Conservation (phyloP, 2,329 filamentous ascomycete species). For the Cladosporium sp. region DNA sequence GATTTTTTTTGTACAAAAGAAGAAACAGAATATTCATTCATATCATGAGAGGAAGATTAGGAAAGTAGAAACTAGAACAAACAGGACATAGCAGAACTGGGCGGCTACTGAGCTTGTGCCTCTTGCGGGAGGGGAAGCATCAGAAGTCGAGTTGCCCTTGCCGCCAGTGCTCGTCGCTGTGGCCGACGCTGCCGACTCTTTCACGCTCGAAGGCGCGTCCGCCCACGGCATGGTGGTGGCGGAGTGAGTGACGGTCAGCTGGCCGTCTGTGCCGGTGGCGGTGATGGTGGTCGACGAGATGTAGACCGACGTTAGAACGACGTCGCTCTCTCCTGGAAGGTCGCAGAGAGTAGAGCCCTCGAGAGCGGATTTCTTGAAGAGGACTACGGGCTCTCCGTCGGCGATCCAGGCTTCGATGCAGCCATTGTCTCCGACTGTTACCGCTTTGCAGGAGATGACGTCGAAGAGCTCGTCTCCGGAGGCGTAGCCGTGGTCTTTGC, state of each 20-base stretch:
- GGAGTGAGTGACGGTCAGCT: slow-evolving; percentile 10
- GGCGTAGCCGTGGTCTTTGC: slow-evolving; percentile 10
- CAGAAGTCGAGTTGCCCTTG: not conserved
- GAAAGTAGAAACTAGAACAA: slow-evolving; percentile 2
- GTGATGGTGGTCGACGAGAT: slow-evolving; percentile 2
- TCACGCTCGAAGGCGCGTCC: slow-evolving; percentile 9
- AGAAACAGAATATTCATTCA: slow-evolving; percentile 1
- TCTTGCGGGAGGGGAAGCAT: not conserved
- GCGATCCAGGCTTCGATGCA: slow-evolving; percentile 36
- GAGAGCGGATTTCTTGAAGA: slow-evolving; percentile 32
- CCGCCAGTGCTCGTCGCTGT: not conserved
- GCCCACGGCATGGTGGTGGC: slow-evolving; percentile 12
- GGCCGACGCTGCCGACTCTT: not conserved
- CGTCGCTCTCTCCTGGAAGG: slow-evolving; percentile 8
- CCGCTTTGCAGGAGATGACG: slow-evolving; percentile 36
- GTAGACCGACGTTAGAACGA: not conserved
- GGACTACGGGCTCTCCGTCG: slow-evolving; percentile 37
- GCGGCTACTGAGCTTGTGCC: not conserved
- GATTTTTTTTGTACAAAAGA: not conserved
- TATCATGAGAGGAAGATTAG: not conserved
- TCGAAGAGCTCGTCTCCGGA: slow-evolving; percentile 35
- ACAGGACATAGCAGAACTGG: not conserved
- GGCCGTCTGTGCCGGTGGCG: not conserved
- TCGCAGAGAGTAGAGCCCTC: slow-evolving; percentile 30
- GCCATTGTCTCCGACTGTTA: slow-evolving; percentile 31